Base-by-base conservation (phyloP, 768 basidiomycete genomes). In the Phanerochaete sordida region DNA sequence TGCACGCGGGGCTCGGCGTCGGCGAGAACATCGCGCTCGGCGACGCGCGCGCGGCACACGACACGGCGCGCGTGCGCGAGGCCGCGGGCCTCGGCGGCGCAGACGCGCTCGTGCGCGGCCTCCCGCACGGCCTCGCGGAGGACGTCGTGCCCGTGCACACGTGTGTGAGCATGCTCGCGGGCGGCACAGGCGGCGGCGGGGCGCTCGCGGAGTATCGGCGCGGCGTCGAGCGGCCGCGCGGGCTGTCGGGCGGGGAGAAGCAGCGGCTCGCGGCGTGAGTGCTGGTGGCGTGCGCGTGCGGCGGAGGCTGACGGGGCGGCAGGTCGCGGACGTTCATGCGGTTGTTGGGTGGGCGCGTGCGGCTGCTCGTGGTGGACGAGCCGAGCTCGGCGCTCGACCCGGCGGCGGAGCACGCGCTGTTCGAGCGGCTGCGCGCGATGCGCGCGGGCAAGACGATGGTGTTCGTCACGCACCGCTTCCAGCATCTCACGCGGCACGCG, bases 371-470 rank as follows among this genome's bases (percentile, higher is more conserved):
- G 2, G 76, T 82, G 2, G 86, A 87, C 61, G 85, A 87, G 65
- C 84, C 85, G 0, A 84, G 77, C 39, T 83, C 84, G 0, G 78
- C 82, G 2, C 63, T 86, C 43, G 86, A 87, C 55, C 77, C 86
- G 9, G 69, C 79, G 46, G 80, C 76, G 0, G 86, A 88, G 66
- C 76, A 74, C 15, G 70, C 77, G 1, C 71, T 86, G 12, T 76
- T 84, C 55, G 63, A 74, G 16, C 69, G 71, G 11, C 67, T 85
- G 33, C 69, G 73, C 3, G 63, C 66, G 1, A 62, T 67, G 27
- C 74, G 79, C 4, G 65, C 70, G 13, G 82, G 79, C 1, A 84
- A 80, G 69, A 86, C 84, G 0, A 75, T 82, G 69, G 70, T 87
- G 13, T 76, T 84, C 45, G 81, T 85, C 7, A 82, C 81, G 0